Evolutionary conservation across 2,329 filamentous ascomycete species (phyloP).

Genomic region (Aurifilum marmelostoma): DNA sequence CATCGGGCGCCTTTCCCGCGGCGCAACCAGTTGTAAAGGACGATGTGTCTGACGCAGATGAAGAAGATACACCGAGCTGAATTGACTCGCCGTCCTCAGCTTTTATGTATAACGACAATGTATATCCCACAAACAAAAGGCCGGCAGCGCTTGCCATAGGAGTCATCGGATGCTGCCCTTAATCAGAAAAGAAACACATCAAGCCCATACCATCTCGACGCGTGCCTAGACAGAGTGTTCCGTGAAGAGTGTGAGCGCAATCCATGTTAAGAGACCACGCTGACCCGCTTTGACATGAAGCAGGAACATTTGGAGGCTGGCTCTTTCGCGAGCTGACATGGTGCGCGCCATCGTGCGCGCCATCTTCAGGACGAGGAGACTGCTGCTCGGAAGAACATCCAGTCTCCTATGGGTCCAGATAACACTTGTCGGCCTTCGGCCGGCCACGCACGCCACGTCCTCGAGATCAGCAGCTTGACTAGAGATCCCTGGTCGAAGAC

Average conservation of each 20-base stretch:
- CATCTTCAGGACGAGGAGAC: not conserved
- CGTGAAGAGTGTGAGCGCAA: not conserved
- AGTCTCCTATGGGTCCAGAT: not conserved
- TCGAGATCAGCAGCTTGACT: not conserved
- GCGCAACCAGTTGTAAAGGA: slow-evolving; percentile 26
- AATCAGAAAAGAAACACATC: not conserved
- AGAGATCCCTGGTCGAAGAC: not conserved
- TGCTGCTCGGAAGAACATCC: not conserved
- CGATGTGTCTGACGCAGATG: not conserved
- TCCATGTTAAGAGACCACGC: not conserved
- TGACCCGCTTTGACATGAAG: not conserved
- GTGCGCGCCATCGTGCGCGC: no score
- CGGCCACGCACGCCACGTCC: not conserved
- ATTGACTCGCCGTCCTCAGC: not conserved
- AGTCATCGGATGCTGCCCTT: not conserved
- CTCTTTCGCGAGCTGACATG: not conserved
- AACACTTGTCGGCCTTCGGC: not conserved
- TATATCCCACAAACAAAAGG: slow-evolving; percentile 7
- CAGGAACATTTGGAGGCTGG: not conserved
- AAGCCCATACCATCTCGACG: not conserved
- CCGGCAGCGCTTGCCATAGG: slow-evolving; percentile 11
- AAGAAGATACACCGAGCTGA: slow-evolving; percentile 12
- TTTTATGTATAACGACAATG: not conserved
- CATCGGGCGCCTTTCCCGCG: slow-evolving; percentile 40
- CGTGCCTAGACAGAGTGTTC: not conserved